Percentiles rank a stretch among this genome's conserved stretches.
These are phyloP conservation scores for Verbascum thapsus DNA, from an alignment of 257 asterid genomes.

Conservation along the genomic window DNA sequence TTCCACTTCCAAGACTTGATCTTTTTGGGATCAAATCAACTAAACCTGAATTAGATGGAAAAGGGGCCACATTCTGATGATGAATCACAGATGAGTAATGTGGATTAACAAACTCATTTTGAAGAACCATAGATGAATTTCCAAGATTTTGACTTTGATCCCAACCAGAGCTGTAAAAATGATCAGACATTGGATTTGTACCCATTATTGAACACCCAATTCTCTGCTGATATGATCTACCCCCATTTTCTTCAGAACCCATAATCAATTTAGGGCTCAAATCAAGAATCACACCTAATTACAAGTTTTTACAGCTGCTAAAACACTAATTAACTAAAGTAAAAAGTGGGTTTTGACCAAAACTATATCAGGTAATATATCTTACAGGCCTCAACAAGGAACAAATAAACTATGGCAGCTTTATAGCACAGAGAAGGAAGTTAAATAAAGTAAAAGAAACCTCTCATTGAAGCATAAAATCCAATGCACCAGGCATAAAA, in stretches of 20 bases:
- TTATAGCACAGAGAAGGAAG: constrained; percentile 44
- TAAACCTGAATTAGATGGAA: constrained; percentile 44
- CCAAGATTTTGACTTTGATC: constrained; percentile 48
- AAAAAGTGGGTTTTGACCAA: constrained; percentile 60
- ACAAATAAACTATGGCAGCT: constrained; percentile 68
- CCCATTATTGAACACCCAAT: constrained; percentile 33
- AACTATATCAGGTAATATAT: constrained; percentile 47
- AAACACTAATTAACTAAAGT: constrained; percentile 40
- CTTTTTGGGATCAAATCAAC: constrained; percentile 51
- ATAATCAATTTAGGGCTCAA: constrained; percentile 35
- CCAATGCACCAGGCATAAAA: constrained; percentile 30
- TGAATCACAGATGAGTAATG: constrained; percentile 41
- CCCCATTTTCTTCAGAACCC: constrained; percentile 56
- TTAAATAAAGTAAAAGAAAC: constrained; percentile 51
- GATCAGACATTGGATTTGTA: constrained; percentile 39
- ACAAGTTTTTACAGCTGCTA: constrained; percentile 19
- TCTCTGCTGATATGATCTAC: constrained; percentile 35
- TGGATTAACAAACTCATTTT: constrained; percentile 51
- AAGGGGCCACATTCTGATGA: constrained; percentile 46
- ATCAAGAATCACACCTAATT: constrained; percentile 28
- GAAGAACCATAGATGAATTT: constrained; percentile 44
- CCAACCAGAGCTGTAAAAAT: constrained; percentile 63
- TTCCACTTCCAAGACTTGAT: constrained; percentile 58
- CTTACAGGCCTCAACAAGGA: constrained; percentile 71
- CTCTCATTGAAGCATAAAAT: constrained; percentile 47